Conservation (phyloP, 179 eudicot species). For the Spergularia azorica region DNA sequence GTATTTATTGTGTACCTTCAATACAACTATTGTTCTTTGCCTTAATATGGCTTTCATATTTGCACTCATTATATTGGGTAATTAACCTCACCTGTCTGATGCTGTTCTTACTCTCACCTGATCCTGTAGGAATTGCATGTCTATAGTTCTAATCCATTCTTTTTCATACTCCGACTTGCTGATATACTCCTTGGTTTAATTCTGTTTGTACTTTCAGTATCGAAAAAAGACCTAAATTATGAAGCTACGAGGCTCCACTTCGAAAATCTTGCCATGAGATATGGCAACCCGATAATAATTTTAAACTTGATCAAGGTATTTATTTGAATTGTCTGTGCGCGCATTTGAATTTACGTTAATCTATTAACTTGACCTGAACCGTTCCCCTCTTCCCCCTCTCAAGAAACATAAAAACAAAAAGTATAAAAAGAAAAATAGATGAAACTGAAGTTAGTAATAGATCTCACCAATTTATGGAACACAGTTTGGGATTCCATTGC, state of each 20-base stretch:
- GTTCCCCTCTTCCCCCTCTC: background rate
- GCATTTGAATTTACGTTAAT: background rate
- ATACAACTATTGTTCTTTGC: background rate
- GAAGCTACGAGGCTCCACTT: constrained; percentile 94
- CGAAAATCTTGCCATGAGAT: constrained; percentile 85
- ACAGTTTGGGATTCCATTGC: background rate
- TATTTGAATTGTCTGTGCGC: background rate
- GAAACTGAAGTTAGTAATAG: background rate
- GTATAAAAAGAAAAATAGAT: background rate
- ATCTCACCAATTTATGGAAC: background rate
- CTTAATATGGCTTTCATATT: background rate
- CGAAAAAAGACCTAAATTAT: constrained; percentile 77
- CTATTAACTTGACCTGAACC: background rate
- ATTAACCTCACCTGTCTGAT: background rate
- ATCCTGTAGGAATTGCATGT: background rate
- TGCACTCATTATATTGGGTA: constrained; percentile 4
- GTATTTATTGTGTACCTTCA: background rate
- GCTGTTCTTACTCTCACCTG: background rate
- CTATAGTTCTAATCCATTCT: background rate
- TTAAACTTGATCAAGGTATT: constrained; percentile 93
- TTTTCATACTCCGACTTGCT: background rate
- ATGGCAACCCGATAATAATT: constrained; percentile 92
- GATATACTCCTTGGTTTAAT: background rate
- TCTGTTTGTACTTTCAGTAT: constrained; percentile 52
- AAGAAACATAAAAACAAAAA: background rate